Conservation (phyloP, 768 basidiomycete species). For the Austroboletus eburneus region DNA sequence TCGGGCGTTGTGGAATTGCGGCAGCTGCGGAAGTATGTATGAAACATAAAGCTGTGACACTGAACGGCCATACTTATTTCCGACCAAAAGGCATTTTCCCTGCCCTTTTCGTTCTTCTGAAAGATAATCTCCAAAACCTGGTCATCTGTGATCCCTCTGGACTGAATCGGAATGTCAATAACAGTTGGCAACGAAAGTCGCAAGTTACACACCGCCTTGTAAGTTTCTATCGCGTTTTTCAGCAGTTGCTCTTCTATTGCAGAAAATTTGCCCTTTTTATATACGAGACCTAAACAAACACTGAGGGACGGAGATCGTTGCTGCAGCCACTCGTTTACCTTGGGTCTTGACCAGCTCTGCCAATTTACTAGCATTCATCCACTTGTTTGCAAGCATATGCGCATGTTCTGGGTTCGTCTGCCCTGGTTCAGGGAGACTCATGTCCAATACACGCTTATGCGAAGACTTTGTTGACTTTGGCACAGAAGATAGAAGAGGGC, state of each 20-base stretch:
- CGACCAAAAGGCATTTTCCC: slow-evolving; percentile 70
- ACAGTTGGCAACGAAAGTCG: neutral
- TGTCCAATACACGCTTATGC: slow-evolving; percentile 40
- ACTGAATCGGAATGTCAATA: slow-evolving; percentile 30
- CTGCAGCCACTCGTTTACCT: slow-evolving; percentile 38
- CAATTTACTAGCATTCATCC: slow-evolving; percentile 68
- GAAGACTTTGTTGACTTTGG: slow-evolving; percentile 33
- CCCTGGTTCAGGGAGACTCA: slow-evolving; percentile 39
- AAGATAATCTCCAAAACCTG: slow-evolving; percentile 65
- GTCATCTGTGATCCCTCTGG: slow-evolving; percentile 48
- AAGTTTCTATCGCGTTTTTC: slow-evolving; percentile 58
- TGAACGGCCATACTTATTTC: slow-evolving; percentile 59
- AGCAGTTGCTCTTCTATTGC: slow-evolving; percentile 70
- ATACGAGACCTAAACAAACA: slow-evolving; percentile 58
- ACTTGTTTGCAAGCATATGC: slow-evolving; percentile 69
- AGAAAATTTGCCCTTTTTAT: slow-evolving; percentile 87
- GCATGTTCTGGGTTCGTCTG: slow-evolving; percentile 55
- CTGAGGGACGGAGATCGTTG: slow-evolving; percentile 2
- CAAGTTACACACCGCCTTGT: slow-evolving; percentile 46
- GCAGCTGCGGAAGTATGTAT: slow-evolving; percentile 42
- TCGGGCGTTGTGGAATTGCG: slow-evolving; percentile 70
- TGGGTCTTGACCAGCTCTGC: slow-evolving; percentile 63
- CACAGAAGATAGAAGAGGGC: slow-evolving; percentile 38
- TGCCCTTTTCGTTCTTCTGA: slow-evolving; percentile 55
- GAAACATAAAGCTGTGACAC: slow-evolving; percentile 1